Evolutionary conservation across 1,284 basidiomycete genomes (phyloP).

Genomic region (Neotropicomus parvogracilis): DNA sequence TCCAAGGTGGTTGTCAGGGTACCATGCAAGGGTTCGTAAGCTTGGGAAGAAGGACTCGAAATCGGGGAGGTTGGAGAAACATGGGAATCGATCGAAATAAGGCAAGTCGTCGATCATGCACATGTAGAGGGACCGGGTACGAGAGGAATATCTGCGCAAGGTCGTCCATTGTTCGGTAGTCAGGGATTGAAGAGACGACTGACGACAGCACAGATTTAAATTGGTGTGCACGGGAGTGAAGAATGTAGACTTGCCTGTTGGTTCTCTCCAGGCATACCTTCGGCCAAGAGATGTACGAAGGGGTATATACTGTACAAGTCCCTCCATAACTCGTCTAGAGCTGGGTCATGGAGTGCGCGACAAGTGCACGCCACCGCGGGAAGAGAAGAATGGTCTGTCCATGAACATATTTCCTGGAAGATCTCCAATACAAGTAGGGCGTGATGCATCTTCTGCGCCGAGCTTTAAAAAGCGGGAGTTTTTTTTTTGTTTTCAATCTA

Average conservation of each 20-base stretch:
- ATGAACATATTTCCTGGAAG: slow-evolving; percentile 17
- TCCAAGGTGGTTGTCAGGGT: slow-evolving; percentile 16
- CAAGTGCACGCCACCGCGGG: slow-evolving; percentile 25
- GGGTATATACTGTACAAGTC: slow-evolving; percentile 22
- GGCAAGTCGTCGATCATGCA: slow-evolving; percentile 21
- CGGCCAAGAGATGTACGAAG: slow-evolving; percentile 22
- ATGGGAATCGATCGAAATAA: slow-evolving; percentile 10
- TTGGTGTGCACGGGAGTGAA: not conserved
- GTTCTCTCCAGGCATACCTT: not conserved
- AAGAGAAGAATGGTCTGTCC: slow-evolving; percentile 16
- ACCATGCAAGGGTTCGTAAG: slow-evolving; percentile 22
- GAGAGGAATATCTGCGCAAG: slow-evolving; percentile 23
- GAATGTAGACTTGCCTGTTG: slow-evolving; percentile 12
- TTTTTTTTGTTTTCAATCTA: too few relatives aligned
- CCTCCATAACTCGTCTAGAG: slow-evolving; percentile 28
- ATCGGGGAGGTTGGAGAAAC: slow-evolving; percentile 19
- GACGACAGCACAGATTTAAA: not conserved
- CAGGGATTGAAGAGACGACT: slow-evolving; percentile 2
- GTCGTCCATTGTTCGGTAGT: slow-evolving; percentile 18
- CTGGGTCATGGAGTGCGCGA: slow-evolving; percentile 21
- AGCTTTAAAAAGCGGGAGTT: not conserved
- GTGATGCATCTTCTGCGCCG: slow-evolving; percentile 19
- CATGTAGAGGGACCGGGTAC: slow-evolving; percentile 19
- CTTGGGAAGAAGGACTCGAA: slow-evolving; percentile 22
- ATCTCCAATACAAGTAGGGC: slow-evolving; percentile 27